phyloP scores from a whole-genome alignment of 2,329 filamentous ascomycete genomes.

The Colletotrichum tropicicola region DNA sequence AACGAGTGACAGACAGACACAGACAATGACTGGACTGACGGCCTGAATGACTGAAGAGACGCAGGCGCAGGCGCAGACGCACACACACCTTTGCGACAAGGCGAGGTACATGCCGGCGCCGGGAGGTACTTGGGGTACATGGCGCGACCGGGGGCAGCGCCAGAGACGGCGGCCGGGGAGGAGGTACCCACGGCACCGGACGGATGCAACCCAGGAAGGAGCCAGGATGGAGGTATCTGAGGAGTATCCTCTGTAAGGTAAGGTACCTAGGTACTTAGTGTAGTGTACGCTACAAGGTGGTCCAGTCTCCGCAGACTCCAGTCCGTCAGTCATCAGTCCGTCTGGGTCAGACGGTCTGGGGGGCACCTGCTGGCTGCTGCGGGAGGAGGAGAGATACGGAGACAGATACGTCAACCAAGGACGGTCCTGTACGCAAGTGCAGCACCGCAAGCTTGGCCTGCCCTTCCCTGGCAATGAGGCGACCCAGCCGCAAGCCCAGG shows the following conservation, averaged over 20 bases:
- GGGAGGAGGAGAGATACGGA: neutral
- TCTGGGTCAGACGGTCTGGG: no score
- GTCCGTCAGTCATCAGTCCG: no score
- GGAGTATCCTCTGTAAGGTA: neutral
- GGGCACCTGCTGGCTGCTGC: neutral
- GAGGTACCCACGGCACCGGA: conserved; percentile 25
- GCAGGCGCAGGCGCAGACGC: conserved; percentile 9
- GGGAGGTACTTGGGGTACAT: conserved; percentile 21
- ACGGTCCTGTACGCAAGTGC: neutral
- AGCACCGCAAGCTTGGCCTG: neutral
- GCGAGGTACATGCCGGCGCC: no score
- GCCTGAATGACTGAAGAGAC: conserved; percentile 7
- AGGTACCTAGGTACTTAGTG: no score
- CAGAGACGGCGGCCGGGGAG: conserved; percentile 8
- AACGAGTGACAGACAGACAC: conserved; percentile 18
- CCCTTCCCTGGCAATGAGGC: no score
- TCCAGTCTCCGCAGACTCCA: no score
- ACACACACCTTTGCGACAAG: neutral
- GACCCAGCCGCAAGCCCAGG: conserved; percentile 4
- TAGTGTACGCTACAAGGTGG: no score
- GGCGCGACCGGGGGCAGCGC: conserved; percentile 11
- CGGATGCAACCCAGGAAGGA: conserved; percentile 22
- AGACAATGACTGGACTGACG: neutral
- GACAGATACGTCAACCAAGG: conserved; percentile 10
- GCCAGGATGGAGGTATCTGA: conserved; percentile 7